Percentiles rank a stretch among this genome's conserved stretches.
phyloP scores from a whole-genome alignment of 2,329 filamentous ascomycete genomes.

The Didymosphaeria variabile region DNA sequence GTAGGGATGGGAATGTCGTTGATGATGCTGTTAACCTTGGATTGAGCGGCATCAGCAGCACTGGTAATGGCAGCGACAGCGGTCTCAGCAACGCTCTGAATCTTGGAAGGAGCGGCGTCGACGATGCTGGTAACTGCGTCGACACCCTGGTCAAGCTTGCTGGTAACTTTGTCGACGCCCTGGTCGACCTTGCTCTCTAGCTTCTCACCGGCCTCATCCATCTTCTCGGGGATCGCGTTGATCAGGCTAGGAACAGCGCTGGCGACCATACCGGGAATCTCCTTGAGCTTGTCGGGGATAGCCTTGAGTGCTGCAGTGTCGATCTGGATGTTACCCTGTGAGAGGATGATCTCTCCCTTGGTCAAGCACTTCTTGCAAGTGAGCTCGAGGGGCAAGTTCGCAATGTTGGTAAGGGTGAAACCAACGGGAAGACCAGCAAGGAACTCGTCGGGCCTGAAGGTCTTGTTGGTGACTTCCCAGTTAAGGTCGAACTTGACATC shows the following conservation, averaged over 20 bases:
- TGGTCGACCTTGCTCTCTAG: constrained; percentile 3
- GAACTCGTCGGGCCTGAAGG: constrained; percentile 34
- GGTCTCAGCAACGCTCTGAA: constrained; percentile 1
- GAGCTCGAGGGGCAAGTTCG: constrained; percentile 37
- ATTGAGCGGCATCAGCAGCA: constrained; percentile 36
- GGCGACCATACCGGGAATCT: constrained; percentile 13
- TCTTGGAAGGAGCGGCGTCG: constrained; percentile 11
- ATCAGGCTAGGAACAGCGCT: constrained; percentile 26
- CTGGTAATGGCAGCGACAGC: constrained; percentile 15
- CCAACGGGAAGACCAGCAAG: constrained; percentile 23
- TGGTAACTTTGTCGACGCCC: constrained; percentile 4
- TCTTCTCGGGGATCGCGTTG: constrained; percentile 32
- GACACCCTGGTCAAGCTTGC: not conserved
- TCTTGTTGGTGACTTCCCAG: constrained; percentile 34
- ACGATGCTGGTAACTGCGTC: constrained; percentile 3
- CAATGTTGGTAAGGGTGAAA: constrained; percentile 26
- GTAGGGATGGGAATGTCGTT: constrained; percentile 27
- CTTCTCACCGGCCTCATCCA: constrained; percentile 11
- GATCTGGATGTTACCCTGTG: constrained; percentile 41
- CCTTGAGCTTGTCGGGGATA: constrained; percentile 26
- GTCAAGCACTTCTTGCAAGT: constrained; percentile 50
- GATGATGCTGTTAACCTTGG: constrained; percentile 31
- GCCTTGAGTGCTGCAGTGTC: constrained; percentile 36
- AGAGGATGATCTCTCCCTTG: constrained; percentile 41
- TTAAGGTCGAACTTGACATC: constrained; percentile 34